Base-by-base conservation (phyloP, 164 flowering plant genomes). In the Sedum album region DNA sequence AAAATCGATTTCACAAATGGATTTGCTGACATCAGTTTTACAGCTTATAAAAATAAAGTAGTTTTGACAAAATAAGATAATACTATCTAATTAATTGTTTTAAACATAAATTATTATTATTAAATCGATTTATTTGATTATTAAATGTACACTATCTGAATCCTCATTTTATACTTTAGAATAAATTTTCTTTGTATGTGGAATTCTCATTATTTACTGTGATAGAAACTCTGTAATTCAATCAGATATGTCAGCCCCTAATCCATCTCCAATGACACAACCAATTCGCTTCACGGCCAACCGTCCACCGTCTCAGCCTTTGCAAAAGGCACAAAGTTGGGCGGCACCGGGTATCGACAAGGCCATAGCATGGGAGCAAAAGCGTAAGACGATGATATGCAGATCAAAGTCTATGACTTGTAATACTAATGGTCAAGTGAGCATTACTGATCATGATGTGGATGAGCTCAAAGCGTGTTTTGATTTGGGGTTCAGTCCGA, bases 401-500 rank as follows among this genome's bases (percentile, higher is more conserved):
- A 44, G 17, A 44, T 44, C 48, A 44, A 44, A 44, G 15, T 44
- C 48, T 3, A 44, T 17, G 4, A 11, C 4, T 44, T 44, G 18
- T 44, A 11, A 13, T 17, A n/a, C n/a, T n/a, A n/a, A n/a, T n/a
- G n/a, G n/a, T n/a, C n/a, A n/a, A n/a, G n/a, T n/a, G n/a, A n/a
- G n/a, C n/a, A 44, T 15, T 9, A 15, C 48, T 44, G 20, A 44
- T 17, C 48, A 44, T 44, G 48, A 44, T 44, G n/a, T 44, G 11
- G 48, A 44, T 44, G 48, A 44, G 48, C 48, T 44, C 15, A 44
- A 44, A 17, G 18, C 48, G 15, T 44, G 48, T 4, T 44, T 44
- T 44, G 48, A 44, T 44, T 44, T 44, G 48, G 86, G 48, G 48
- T 44, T 44, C 20, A 18, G 20, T 15, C 48, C n/a, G 17, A 44